These are phyloP conservation scores for Phlyctochytrium bullatum DNA, from an alignment of 192 early-diverging fungal species.

Conservation along the genomic window DNA sequence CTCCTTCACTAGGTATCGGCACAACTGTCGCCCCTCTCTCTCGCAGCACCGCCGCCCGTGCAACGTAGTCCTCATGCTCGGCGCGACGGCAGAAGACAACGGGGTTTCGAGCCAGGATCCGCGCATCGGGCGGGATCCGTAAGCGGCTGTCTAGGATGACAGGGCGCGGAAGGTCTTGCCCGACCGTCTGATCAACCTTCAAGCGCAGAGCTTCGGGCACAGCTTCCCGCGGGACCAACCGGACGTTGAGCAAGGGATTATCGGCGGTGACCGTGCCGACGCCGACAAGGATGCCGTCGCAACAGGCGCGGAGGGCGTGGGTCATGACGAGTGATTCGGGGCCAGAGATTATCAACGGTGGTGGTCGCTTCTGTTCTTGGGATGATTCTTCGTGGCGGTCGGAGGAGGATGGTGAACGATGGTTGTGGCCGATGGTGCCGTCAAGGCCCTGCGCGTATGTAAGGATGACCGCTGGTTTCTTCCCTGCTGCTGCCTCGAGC, in stretches of 20 bases:
- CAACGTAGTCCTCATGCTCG: not conserved
- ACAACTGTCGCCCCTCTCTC: not conserved
- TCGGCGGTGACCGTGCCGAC: slow-evolving; percentile 76
- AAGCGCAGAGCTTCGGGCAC: not conserved
- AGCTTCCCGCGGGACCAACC: not conserved
- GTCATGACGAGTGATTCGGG: not conserved
- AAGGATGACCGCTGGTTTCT: too few species aligned
- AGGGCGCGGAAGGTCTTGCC: slow-evolving; percentile 9
- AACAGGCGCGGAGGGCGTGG: slow-evolving; percentile 48
- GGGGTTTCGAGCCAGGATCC: slow-evolving; percentile 10
- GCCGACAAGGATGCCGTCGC: slow-evolving; percentile 82
- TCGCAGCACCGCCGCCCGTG: not conserved
- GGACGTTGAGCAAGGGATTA: slow-evolving; percentile 64
- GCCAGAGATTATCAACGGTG: slow-evolving; percentile 51
- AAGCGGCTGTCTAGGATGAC: slow-evolving; percentile 18
- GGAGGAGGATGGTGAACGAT: too few species aligned
- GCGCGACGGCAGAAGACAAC: slow-evolving; percentile 25
- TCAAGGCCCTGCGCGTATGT: slow-evolving; percentile 86
- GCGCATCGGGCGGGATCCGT: not conserved
- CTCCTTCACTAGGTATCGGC: not conserved
- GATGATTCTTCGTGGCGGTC: not conserved
- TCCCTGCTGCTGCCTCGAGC: too few species aligned
- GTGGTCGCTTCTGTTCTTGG: slow-evolving; percentile 37
- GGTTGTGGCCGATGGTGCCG: slow-evolving; percentile 60
- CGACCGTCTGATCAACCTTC: not conserved